These are phyloP conservation scores for Epicoccum sorghinum DNA, from an alignment of 2,329 filamentous ascomycete species.

Conservation along the genomic window DNA sequence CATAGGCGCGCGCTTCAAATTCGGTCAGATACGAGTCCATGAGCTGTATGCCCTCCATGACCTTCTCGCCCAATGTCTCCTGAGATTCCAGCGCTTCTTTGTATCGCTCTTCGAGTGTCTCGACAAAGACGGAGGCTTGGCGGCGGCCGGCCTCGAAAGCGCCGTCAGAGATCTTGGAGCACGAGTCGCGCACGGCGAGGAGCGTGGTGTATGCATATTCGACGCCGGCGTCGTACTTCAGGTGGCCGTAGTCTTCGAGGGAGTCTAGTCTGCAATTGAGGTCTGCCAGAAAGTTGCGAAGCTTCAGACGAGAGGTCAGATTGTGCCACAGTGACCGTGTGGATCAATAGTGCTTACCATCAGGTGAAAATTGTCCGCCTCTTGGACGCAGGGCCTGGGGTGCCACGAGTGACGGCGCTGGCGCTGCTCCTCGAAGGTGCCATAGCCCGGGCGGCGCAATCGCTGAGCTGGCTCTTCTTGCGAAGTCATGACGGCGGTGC, in stretches of 20 bases:
- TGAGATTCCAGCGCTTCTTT: conserved; percentile 83
- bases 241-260: conserved; percentile 84
- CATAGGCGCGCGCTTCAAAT: conserved; percentile 81
- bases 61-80: conserved; percentile 90
- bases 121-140: conserved; percentile 85
- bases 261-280: conserved; percentile 86
- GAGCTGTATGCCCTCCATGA: conserved; percentile 81
- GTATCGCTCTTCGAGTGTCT: conserved; percentile 87
- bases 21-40: conserved; percentile 86
- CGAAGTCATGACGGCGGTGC: conserved; percentile 45
- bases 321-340: background rate
- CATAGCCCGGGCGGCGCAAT: conserved; percentile 45
- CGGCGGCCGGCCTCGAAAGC: conserved; percentile 85
- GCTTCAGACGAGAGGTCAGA: conserved; percentile 51
- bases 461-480: conserved; percentile 52
- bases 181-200: conserved; percentile 84
- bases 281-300: conserved; percentile 83
- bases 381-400: conserved; percentile 51
- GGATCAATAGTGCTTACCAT: conserved; percentile 36
- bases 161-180: conserved; percentile 87
- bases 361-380: conserved; percentile 56
- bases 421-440: conserved; percentile 42
- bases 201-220: conserved; percentile 85
- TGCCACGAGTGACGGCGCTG: conserved; percentile 57
- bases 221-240: conserved; percentile 82